phyloP scores from a whole-genome alignment of 2,329 filamentous ascomycete genomes.

The Hypocreales sp. region DNA sequence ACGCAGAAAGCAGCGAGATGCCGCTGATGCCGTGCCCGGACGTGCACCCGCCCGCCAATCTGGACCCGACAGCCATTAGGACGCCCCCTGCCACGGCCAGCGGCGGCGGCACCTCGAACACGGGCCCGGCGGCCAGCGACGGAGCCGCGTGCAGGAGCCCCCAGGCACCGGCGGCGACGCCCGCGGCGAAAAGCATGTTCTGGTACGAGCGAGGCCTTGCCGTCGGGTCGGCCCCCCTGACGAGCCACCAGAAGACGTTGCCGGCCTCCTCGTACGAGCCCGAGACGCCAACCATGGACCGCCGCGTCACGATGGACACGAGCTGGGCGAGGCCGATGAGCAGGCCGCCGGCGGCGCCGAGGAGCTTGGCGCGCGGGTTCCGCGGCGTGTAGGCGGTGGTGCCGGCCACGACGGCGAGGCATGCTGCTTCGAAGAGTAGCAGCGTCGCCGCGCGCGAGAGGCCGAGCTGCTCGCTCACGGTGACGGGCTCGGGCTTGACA shows the following conservation, averaged over 20 bases:
- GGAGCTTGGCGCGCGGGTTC: constrained; percentile 15
- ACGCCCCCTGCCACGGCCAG: constrained; percentile 37
- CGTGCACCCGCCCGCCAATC: constrained; percentile 50
- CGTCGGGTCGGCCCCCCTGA: constrained; percentile 11
- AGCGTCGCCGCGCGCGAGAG: constrained; percentile 20
- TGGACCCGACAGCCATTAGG: constrained; percentile 41
- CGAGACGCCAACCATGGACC: constrained; percentile 43
- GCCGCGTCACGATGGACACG: constrained; percentile 35
- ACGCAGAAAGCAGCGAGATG: constrained; percentile 43
- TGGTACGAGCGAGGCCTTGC: constrained; percentile 18
- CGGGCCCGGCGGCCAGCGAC: constrained; percentile 9
- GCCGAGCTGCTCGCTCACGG: constrained; percentile 24
- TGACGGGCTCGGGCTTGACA: constrained; percentile 13
- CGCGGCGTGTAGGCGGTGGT: constrained; percentile 16
- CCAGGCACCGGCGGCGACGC: constrained; percentile 31
- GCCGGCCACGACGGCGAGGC: constrained; percentile 22
- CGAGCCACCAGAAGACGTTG: constrained; percentile 31
- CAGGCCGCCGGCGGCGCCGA: constrained; percentile 39
- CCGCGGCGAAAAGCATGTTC: constrained; percentile 35
- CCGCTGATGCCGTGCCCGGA: constrained; percentile 56
- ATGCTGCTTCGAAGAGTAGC: constrained; percentile 25
- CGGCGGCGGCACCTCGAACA: constrained; percentile 16
- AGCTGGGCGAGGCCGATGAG: constrained; percentile 43
- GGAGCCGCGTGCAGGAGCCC: constrained; percentile 18
- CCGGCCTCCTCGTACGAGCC: constrained; percentile 46